Percentiles rank a stretch among this genome's conserved stretches.
These are phyloP conservation scores for Erodium chrysanthum DNA, from an alignment of 441 rosid genomes.

Conservation along the genomic window DNA sequence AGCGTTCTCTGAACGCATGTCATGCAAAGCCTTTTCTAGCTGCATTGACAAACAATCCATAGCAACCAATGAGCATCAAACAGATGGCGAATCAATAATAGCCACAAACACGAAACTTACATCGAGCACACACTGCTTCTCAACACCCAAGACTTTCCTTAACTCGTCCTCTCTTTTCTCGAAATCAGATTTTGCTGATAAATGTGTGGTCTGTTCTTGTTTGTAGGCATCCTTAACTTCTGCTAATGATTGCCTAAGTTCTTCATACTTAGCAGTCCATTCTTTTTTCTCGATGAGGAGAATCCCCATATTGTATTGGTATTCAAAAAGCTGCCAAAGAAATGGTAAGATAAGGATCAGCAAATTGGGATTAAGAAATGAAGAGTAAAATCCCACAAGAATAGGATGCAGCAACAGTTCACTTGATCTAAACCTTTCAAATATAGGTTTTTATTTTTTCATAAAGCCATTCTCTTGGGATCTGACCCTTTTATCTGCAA, in stretches of 20 bases:
- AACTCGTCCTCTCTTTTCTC: conserved; percentile 75
- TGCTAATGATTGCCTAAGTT: conserved; percentile 41
- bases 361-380: not conserved
- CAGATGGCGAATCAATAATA: not conserved
- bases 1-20: conserved; percentile 78
- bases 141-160: conserved; percentile 79
- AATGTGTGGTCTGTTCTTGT: conserved; percentile 65
- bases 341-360: not conserved
- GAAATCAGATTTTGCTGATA: conserved; percentile 54
- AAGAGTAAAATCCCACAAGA: conserved; percentile 3
- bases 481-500: not conserved
- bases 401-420: not conserved
- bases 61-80: conserved; percentile 13
- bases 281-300: conserved; percentile 84
- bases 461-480: not conserved
- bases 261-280: conserved; percentile 64
- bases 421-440: conserved; percentile 2
- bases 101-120: conserved; percentile 34
- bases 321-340: conserved; percentile 66
- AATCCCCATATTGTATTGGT: conserved; percentile 90
- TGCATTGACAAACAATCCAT: conserved; percentile 26
- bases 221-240: conserved; percentile 51
- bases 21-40: conserved; percentile 78
- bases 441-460: not conserved
- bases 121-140: conserved; percentile 82